phyloP scores from a whole-genome alignment of 345 rosid species.

The Sisymbrium irio region DNA sequence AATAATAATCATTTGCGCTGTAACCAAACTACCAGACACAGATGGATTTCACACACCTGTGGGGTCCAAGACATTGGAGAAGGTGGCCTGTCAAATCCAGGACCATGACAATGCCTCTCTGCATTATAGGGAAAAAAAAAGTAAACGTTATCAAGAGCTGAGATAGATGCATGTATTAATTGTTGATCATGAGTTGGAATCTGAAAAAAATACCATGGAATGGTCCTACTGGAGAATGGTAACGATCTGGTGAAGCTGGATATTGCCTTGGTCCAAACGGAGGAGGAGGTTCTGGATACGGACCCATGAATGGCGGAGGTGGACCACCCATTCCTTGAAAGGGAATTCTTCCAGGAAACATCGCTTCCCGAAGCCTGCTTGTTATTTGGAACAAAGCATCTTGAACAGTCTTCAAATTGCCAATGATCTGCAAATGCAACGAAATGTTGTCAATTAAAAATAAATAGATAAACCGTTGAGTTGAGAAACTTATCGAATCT shows the following conservation, averaged over 20 bases:
- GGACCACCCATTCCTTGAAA: conserved; percentile 47
- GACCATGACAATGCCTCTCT: conserved; percentile 66
- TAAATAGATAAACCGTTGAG: neutral
- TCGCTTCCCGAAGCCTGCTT: conserved; percentile 59
- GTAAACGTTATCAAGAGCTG: conserved; percentile 31
- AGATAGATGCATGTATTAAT: conserved; percentile 35
- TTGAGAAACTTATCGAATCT: neutral
- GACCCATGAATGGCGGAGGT: conserved; percentile 53
- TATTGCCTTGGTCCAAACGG: conserved; percentile 66
- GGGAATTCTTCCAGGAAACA: conserved; percentile 55
- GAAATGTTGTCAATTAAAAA: neutral
- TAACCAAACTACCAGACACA: neutral
- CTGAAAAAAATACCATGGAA: conserved; percentile 49
- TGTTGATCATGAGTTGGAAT: conserved; percentile 43
- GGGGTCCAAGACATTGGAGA: conserved; percentile 79
- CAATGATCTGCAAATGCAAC: conserved; percentile 53
- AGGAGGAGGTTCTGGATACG: conserved; percentile 69
- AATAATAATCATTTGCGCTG: neutral
- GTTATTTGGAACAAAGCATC: conserved; percentile 80
- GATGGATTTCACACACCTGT: conserved; percentile 44
- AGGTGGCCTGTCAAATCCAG: conserved; percentile 59
- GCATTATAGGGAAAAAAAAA: conserved; percentile 37
- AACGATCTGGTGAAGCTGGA: conserved; percentile 58
- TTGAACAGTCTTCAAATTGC: conserved; percentile 62
- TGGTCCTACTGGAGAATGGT: conserved; percentile 52